Evolutionary conservation across 768 basidiomycete species (phyloP), one percentile per base, ranked within the genome.

Genomic region (Termitomyces sp.): DNA sequence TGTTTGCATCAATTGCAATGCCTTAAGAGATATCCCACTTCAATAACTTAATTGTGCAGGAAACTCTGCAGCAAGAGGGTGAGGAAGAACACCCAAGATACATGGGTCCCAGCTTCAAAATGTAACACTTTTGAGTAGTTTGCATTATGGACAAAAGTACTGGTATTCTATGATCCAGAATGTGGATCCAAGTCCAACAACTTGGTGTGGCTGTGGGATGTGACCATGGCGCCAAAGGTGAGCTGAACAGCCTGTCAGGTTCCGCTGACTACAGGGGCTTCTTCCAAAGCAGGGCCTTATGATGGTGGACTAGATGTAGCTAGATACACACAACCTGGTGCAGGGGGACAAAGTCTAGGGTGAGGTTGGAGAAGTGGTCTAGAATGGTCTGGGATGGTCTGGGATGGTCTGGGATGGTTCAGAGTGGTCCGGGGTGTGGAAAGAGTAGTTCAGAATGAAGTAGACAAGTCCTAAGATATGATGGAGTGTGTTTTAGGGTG

Each of bases 41-140:
- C 63, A 51, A 50, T 64, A 55, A 0, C 61, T 70, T 28, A 70
- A 56, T 32, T 58, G 60, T 14, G 64, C 63, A 4, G 64, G 64
- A 33, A 71, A 71, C 33, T 66, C 51, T 32, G 49, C 61, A 33
- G 60, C 50, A 18, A 64, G 41, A 14, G 50, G 14, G 7, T 14
- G 26, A 5, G 51, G 63, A 14, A 64, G 49, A 14, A 40, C 12
- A 2, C 20, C 28, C 13, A 64, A 30, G 8, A 64, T 60, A 16
- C 47, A 28, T n/a, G 50, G 4, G 23, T 61, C 58, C 58, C 51
- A 59, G 33, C 63, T 64, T n/a, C 10, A 1, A 28, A 58, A 64
- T 8, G 60, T 64, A 9, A 55, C 54, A 40, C 47, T 50, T 28
- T 28, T 49, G 23, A 4, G 46, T 23, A 2, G 44, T 23, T 32